Evolutionary conservation across 2,329 filamentous ascomycete genomes (phyloP).

Genomic region (Microascus cirrosus): DNA sequence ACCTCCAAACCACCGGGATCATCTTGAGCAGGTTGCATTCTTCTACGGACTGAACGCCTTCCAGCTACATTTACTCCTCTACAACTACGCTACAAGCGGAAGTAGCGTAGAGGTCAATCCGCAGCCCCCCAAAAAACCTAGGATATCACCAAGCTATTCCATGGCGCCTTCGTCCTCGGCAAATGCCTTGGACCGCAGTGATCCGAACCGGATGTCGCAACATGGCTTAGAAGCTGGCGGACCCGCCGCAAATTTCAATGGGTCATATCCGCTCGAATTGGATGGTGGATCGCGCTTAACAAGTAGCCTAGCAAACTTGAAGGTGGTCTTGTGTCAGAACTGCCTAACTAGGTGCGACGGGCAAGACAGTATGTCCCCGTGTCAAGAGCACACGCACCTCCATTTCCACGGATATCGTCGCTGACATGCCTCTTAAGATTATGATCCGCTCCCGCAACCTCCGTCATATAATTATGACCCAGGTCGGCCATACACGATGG

Average conservation of each 20-base stretch:
- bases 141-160: constrained; percentile 12
- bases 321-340: constrained; percentile 16
- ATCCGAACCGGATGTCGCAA: background rate
- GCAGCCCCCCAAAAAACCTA: constrained; percentile 13
- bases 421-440: constrained; percentile 15
- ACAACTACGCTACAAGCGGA: constrained; percentile 14
- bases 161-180: constrained; percentile 16
- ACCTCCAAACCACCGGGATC: constrained; percentile 13
- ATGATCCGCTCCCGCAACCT: constrained; percentile 18
- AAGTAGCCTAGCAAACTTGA: constrained; percentile 16
- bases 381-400: background rate
- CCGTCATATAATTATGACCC: constrained; percentile 15
- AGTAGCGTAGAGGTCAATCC: background rate
- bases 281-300: constrained; percentile 2
- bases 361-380: constrained; percentile 18
- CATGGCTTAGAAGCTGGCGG: background rate
- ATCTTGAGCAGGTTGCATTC: constrained; percentile 15
- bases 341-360: constrained; percentile 17
- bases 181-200: constrained; percentile 4
- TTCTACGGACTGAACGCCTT: constrained; percentile 20
- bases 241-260: background rate
- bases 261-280: background rate
- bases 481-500: constrained; percentile 19
- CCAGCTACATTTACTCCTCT: constrained; percentile 15
- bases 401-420: background rate